phyloP scores from a whole-genome alignment of 1,284 basidiomycete species.

The Irpex sp. region DNA sequence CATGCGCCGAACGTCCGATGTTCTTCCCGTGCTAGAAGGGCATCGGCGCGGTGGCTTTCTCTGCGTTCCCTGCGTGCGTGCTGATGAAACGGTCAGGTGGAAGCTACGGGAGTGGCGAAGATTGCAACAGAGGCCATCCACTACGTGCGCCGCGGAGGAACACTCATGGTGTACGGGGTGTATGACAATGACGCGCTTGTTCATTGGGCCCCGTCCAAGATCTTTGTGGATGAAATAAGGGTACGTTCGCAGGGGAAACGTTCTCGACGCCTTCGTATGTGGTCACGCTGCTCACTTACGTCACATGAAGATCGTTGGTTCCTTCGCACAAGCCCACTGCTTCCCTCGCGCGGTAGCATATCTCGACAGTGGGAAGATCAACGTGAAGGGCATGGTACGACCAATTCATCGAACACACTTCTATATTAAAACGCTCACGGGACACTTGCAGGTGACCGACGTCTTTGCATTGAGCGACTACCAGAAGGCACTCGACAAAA shows the following conservation, averaged over 20 bases:
- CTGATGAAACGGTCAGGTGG: conserved; percentile 39
- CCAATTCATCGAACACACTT: background rate
- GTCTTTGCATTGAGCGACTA: conserved; percentile 75
- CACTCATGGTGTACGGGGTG: conserved; percentile 73
- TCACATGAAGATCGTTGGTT: conserved; percentile 68
- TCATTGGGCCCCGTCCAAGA: conserved; percentile 82
- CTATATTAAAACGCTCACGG: background rate
- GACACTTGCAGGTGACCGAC: conserved; percentile 55
- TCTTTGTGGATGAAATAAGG: conserved; percentile 83
- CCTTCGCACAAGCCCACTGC: conserved; percentile 82
- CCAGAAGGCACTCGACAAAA: conserved; percentile 80
- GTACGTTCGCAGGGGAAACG: conserved; percentile 34
- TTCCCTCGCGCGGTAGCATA: conserved; percentile 89
- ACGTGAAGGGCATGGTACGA: conserved; percentile 75
- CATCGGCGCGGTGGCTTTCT: background rate
- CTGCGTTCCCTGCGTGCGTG: background rate
- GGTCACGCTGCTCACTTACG: background rate
- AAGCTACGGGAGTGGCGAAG: conserved; percentile 82
- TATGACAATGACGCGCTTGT: conserved; percentile 73
- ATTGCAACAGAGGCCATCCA: conserved; percentile 80
- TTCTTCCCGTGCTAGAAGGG: background rate
- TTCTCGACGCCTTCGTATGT: background rate
- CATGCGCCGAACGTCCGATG: background rate
- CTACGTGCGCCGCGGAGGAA: conserved; percentile 80
- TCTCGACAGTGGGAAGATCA: conserved; percentile 81